Base-by-base conservation (phyloP, 768 basidiomycete genomes). In the Macrolepiota fuliginosa region DNA sequence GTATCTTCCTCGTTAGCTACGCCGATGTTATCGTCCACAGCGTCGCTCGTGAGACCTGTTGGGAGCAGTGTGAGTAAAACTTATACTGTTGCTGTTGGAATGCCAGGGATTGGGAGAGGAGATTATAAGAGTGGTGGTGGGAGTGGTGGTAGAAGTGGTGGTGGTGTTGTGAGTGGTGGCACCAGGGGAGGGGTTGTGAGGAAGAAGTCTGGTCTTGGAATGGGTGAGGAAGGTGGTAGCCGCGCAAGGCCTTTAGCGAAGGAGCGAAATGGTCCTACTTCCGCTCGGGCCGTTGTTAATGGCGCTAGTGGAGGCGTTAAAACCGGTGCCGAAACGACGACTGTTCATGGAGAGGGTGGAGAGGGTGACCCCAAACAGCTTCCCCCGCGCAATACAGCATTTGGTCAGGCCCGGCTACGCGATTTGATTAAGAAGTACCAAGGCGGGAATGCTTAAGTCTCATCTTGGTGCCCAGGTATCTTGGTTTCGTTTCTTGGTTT, bases 371-470 rank as follows among this genome's bases (percentile, higher is more conserved):
- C 27, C 17, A 52, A 46, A n/a, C 32, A 49, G 25, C 58, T 56
- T 25, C 61, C 64, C 27, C 66, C 71, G 40, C 75, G 75, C 1
- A 87, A 89, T 42, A 71, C 89, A 61, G 88, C 84, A 10, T 91
- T 92, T 74, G 91, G 91, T 13, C 87, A 92, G 72, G 90, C 90
- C 13, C 78, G 87, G 62, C 73, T 92, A 65, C 77, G 89, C 59
- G 90, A 92, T 73, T 76, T 92, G 63, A 92, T 92, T 70, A 88
- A 86, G 82, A 89, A 91, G 68, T 93, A 92, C 70, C 91, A 93
- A 73, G 78, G 78, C 50, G 71, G 72, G 59, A 63, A 68, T 29
- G 66, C 64, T 40, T 71, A 65, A 57, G 52, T 15, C 32, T 22
- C 35, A 37, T 11, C 11, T 19, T 63, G 42, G 53, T 9, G 15